Evolutionary conservation across 495 filamentous ascomycete genomes (phyloP).

Genomic region (Mytilinidion resinicola): DNA sequence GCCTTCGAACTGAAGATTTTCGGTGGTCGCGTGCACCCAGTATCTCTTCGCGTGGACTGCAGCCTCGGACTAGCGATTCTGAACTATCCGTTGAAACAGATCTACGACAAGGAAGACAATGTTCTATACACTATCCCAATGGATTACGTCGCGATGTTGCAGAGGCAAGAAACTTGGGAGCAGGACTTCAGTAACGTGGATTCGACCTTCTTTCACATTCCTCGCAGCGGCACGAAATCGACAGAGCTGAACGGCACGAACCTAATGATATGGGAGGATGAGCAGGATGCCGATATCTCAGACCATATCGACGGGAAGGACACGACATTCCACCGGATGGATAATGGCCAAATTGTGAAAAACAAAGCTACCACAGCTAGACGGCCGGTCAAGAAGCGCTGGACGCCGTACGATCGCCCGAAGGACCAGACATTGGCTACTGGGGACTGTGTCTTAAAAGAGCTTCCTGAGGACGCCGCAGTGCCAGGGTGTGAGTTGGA

Average conservation of each 20-base stretch:
- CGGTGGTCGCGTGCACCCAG: slow-evolving; percentile 29
- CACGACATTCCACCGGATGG: slow-evolving; percentile 24
- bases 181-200: slow-evolving; percentile 17
- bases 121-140: slow-evolving; percentile 31
- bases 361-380: slow-evolving; percentile 19
- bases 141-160: slow-evolving; percentile 26
- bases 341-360: slow-evolving; percentile 25
- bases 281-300: slow-evolving; percentile 27
- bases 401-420: slow-evolving; percentile 18
- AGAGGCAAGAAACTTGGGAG: slow-evolving; percentile 29
- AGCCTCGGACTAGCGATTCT: slow-evolving; percentile 25
- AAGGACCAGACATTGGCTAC: neutral
- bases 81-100: slow-evolving; percentile 22
- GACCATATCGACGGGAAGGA: slow-evolving; percentile 26
- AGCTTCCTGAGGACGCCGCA: slow-evolving; percentile 2
- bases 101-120: slow-evolving; percentile 27
- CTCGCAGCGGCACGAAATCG: slow-evolving; percentile 25
- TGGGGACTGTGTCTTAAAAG: slow-evolving; percentile 7
- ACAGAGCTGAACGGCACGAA: slow-evolving; percentile 27
- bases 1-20: slow-evolving; percentile 30
- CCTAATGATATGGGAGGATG: slow-evolving; percentile 31
- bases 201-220: slow-evolving; percentile 18
- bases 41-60: slow-evolving; percentile 28
- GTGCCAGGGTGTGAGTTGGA: neutral
- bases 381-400: slow-evolving; percentile 13